Conservation (phyloP, 495 filamentous ascomycete species). For the Lasiosphaeriaceae sp. region DNA sequence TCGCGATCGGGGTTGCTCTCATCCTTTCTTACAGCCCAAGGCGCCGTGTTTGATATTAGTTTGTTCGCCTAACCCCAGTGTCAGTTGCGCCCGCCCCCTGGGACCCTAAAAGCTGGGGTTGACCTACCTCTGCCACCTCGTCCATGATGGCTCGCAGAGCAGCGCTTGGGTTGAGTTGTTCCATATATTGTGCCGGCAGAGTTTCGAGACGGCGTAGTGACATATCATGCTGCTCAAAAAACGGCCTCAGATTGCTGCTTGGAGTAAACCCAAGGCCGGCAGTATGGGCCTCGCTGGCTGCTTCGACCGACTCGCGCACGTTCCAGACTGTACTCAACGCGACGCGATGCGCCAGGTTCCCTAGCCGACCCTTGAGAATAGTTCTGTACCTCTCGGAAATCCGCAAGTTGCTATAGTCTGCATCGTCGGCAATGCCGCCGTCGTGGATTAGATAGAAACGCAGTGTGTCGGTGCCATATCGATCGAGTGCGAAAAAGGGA, state of each 20-base stretch:
- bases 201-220: conserved; percentile 1
- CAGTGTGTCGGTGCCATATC: conserved; percentile 83
- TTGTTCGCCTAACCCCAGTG: conserved; percentile 60
- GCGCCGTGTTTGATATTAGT: conserved; percentile 48
- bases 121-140: conserved; percentile 50
- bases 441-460: conserved; percentile 80
- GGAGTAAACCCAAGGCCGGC: neutral
- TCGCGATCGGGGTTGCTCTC: conserved; percentile 1
- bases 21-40: conserved; percentile 30
- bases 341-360: conserved; percentile 72
- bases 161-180: conserved; percentile 55
- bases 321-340: conserved; percentile 64
- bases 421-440: conserved; percentile 69
- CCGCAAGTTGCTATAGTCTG: conserved; percentile 75
- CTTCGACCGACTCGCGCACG: conserved; percentile 50
- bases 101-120: neutral
- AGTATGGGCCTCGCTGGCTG: neutral
- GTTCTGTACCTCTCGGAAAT: conserved; percentile 79
- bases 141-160: conserved; percentile 66
- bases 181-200: conserved; percentile 55
- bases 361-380: conserved; percentile 65
- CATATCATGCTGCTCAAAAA: conserved; percentile 2
- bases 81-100: neutral
- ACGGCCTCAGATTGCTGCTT: neutral
- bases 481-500: conserved; percentile 84